Evolutionary conservation across 2,329 filamentous ascomycete genomes (phyloP), one percentile per base, ranked within the genome.

Genomic region (Graphiopsis chlorocephala): DNA sequence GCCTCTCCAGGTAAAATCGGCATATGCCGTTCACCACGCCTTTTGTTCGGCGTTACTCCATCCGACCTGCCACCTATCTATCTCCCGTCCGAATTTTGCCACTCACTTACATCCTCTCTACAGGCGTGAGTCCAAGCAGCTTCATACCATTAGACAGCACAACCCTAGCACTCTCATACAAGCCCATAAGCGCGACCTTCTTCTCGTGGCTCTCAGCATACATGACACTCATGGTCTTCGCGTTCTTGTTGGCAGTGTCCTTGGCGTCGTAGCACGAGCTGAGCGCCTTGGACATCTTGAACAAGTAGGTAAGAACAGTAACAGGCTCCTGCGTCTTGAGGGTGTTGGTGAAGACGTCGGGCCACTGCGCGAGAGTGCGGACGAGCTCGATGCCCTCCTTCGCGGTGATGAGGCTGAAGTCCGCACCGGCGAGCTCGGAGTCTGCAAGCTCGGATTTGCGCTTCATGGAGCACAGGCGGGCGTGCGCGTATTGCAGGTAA

Each of bases 121-220:
- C 89, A 11, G 92, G 92, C 61, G 83, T 88, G 75, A 96, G 80
- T 1, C 92, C 92, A 69, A 96, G 81, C 71, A 96, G 77, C 68
- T 85, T 84, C 92, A 96, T 96, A 67, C 91, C 92, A 77, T 95
- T 96, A 72, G 85, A 84, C 68, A 96, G 81, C 38, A 94, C 91
- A 66, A 88, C 87, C 72, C 90, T 85, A 7, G 91, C 89, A 2
- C 89, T 83, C 70, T 90, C 87, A 76, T 96, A 96, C 70, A 96
- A 79, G 12, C 90, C 90, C 84, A 92, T 86, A 70, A 92, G 84
- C 28, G 90, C 89, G 72, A 81, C 78, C 82, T 90, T 88, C 63
- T 93, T 79, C 74, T 90, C 88, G 31, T 81, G 82, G 42, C 67
- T 74, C 78, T 94, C 90, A 67, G 88, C 90, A 62, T 91, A 90